Percentiles rank a stretch among this genome's conserved stretches.
Conservation (phyloP, 768 basidiomycete species). For the Phlegmacium glaucopus region DNA sequence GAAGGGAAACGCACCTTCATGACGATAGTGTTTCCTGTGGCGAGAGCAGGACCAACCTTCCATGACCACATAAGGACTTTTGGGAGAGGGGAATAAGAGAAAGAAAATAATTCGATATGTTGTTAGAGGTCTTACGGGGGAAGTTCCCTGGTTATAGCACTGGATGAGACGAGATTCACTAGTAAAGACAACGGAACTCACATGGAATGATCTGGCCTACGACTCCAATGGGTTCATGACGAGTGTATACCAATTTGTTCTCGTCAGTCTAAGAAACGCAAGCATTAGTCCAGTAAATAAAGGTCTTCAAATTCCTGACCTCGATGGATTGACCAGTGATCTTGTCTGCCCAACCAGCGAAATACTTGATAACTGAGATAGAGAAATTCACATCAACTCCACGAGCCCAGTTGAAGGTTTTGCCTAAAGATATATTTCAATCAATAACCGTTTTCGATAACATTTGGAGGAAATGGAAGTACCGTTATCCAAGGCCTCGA, state of each 20-base stretch:
- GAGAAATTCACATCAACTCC: slow-evolving; percentile 44
- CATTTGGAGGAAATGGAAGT: slow-evolving; percentile 33
- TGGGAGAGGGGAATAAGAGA: slow-evolving; percentile 11
- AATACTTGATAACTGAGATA: slow-evolving; percentile 64
- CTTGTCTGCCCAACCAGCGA: slow-evolving; percentile 91
- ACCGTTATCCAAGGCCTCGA: slow-evolving; percentile 75
- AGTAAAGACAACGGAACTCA: slow-evolving; percentile 55
- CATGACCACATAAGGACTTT: slow-evolving; percentile 60
- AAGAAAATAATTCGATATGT: not conserved
- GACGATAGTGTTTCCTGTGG: slow-evolving; percentile 76
- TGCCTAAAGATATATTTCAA: slow-evolving; percentile 35
- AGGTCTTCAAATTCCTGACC: slow-evolving; percentile 14
- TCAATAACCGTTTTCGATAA: not conserved
- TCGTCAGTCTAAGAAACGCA: slow-evolving; percentile 46
- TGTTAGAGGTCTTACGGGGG: slow-evolving; percentile 34
- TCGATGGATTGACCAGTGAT: slow-evolving; percentile 74
- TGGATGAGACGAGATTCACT: slow-evolving; percentile 49
- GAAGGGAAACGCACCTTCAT: slow-evolving; percentile 40
- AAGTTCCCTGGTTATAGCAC: slow-evolving; percentile 52
- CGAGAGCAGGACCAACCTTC: slow-evolving; percentile 83
- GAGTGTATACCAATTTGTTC: slow-evolving; percentile 60
- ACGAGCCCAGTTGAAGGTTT: slow-evolving; percentile 49
- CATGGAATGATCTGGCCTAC: slow-evolving; percentile 61
- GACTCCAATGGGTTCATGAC: slow-evolving; percentile 65
- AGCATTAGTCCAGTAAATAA: slow-evolving; percentile 27